phyloP scores from a whole-genome alignment of 2,329 filamentous ascomycete species.

The Fusarium papillatum region DNA sequence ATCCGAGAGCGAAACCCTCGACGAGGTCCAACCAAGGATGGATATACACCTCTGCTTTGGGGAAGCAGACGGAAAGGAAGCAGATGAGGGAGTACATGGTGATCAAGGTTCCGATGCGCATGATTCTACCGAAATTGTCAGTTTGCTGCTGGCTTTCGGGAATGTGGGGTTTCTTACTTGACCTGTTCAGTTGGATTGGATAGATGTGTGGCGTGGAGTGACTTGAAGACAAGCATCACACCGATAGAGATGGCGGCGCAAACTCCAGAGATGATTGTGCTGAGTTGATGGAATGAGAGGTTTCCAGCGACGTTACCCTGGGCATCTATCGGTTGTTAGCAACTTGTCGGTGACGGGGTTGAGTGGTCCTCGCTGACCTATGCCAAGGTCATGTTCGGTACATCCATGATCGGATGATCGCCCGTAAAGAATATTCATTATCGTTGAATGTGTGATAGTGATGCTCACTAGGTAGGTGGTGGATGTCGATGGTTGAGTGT shows the following conservation, averaged over 20 bases:
- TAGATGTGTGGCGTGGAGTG: slow-evolving; percentile 37
- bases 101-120: slow-evolving; percentile 32
- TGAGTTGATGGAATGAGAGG: slow-evolving; percentile 29
- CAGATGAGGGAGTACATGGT: slow-evolving; percentile 32
- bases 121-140: slow-evolving; percentile 9
- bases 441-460: neutral
- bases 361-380: neutral
- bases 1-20: slow-evolving; percentile 33
- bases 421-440: neutral
- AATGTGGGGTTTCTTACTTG: slow-evolving; percentile 22
- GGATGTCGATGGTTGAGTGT: neutral
- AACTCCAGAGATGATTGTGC: slow-evolving; percentile 33
- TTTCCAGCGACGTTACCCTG: slow-evolving; percentile 17
- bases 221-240: slow-evolving; percentile 26
- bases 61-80: slow-evolving; percentile 29
- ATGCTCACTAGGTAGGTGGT: too few relatives aligned
- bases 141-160: rapidly evolving
- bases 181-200: slow-evolving; percentile 37
- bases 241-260: slow-evolving; percentile 31
- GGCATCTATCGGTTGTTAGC: slow-evolving; percentile 20
- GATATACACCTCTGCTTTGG: slow-evolving; percentile 28
- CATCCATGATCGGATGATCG: neutral
- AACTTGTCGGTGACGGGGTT: neutral
- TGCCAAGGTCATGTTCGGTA: neutral
- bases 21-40: slow-evolving; percentile 34